phyloP scores from a whole-genome alignment of 306 rosid genomes.

The Rubus parviflorus region DNA sequence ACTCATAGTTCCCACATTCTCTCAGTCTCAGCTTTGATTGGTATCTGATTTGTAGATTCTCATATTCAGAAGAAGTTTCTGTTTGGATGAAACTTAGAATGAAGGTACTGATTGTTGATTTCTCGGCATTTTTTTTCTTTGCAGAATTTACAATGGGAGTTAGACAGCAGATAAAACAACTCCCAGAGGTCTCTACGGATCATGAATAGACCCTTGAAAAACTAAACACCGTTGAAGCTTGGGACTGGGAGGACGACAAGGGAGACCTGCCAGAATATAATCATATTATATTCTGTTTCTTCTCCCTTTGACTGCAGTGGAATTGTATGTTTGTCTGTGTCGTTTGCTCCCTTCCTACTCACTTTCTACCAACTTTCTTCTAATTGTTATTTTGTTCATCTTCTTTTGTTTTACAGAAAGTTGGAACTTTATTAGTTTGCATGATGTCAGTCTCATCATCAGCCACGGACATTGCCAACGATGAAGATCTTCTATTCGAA shows the following conservation, averaged over 20 bases:
- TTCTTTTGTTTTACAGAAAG: background rate
- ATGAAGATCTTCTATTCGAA: constrained; percentile 23
- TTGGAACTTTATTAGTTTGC: background rate
- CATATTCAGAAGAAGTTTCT: background rate
- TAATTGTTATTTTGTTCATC: background rate
- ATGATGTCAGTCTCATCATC: constrained; percentile 7
- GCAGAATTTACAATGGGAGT: background rate
- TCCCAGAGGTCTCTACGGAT: background rate
- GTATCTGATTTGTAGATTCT: background rate
- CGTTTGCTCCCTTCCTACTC: background rate
- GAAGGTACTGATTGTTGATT: background rate
- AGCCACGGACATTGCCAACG: constrained; percentile 7
- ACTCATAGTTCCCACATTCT: background rate
- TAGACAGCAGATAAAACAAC: background rate
- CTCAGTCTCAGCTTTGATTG: background rate
- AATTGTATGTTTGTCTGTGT: background rate
- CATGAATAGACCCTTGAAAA: background rate
- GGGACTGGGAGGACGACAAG: background rate
- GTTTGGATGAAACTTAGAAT: background rate
- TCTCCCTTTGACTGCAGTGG: background rate
- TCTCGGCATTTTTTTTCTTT: background rate
- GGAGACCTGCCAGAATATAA: background rate
- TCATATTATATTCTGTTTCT: background rate
- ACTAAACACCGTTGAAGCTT: background rate
- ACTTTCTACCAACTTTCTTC: background rate